Evolutionary conservation across 805 yeast species (phyloP), one percentile per base, ranked within the genome.

Genomic region (Lipomyces sp.): DNA sequence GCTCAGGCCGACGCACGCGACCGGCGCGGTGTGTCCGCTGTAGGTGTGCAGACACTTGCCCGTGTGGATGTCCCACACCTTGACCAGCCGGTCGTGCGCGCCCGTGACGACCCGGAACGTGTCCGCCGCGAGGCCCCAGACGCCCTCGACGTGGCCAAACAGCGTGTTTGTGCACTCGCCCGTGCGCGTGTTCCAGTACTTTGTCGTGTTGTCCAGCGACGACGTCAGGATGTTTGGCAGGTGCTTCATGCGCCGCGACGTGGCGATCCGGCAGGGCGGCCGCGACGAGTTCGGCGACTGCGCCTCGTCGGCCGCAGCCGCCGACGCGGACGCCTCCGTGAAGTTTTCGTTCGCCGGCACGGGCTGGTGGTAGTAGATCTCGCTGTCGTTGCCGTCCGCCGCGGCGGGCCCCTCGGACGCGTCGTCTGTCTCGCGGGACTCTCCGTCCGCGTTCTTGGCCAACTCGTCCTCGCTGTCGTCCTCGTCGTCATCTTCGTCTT

Each of bases 61-160:
- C 59, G 83, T 82, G 68, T 93, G 97, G 55, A 93, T 73, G 66
- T 93, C 98, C 98, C 98, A 93, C 5, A 93, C 86, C 67, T 85
- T 91, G 55, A 86, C 86, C 32, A 81, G 74, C 56, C 88, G 78
- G 71, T 93, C 98, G 65, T 93, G 97, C 1, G 96, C 90, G 1
- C 98, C 98, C 62, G 93, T 83, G 10, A 91, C 86, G 39, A 93
- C 86, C 59, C 98, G 78, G 74, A 93, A 93, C 35, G 90, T 89
- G 71, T 93, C 98, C 0, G 97, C 95, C 16, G 93, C 88, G 49
- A 93, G 84, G 38, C 91, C 88, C 97, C 98, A 91, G 18, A 93
- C 96, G 21, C 98, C 98, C 69, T 93, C 98, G 47, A 91, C 88
- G 65, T 93, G 98, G 2, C 98, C 98, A 71, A 91, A 93, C 68